Evolutionary conservation across 495 filamentous ascomycete genomes (phyloP), one percentile per base, ranked within the genome.

Genomic region (Aspergillus ostianus): DNA sequence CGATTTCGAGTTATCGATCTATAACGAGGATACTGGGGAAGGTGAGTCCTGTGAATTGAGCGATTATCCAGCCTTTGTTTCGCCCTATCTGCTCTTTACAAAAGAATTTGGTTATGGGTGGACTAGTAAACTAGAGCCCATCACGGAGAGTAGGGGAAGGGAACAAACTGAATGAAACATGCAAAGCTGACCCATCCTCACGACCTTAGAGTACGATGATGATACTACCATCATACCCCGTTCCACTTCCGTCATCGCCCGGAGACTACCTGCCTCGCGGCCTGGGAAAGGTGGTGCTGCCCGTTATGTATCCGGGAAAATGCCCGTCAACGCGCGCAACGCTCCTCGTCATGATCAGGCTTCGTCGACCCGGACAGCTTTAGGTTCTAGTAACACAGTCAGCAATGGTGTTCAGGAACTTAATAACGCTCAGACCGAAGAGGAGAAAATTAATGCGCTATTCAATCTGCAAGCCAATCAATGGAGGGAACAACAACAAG

Each of bases 251-350:
- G 90, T 98, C 58, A 90, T 97, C 67, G 94, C 94, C 17, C 87
- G 90, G 47, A 89, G 94, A 60, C 79, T 94, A 58, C 95, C 95
- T 20, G 88, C 94, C 6, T 80, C 80, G 64, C 86, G 91, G 65
- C 85, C 86, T 20, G 91, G 95, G 41, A 84, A 87, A 66, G 94
- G 94, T 54, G 86, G 89, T 59, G 94, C 94, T 55, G 92, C 94
- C 63, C 86, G 94, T 67, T 99, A 99, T 81, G 91, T 99, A 53
- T 92, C 91, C 7, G 94, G 94, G 52, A 97, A 96, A 78, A 96
- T 96, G 89, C 94, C 94, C 4, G 83, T 91, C 9, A 93, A 87
- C 66, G 90, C 93, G 4, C 92, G 90, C 74, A 93, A 88, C 61
- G 80, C 84, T 21, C 85, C 90, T 56, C 86, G 91, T 60, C 85